Base-by-base conservation (phyloP, 2,329 filamentous ascomycete species). In the Colletotrichum chlorophyti region DNA sequence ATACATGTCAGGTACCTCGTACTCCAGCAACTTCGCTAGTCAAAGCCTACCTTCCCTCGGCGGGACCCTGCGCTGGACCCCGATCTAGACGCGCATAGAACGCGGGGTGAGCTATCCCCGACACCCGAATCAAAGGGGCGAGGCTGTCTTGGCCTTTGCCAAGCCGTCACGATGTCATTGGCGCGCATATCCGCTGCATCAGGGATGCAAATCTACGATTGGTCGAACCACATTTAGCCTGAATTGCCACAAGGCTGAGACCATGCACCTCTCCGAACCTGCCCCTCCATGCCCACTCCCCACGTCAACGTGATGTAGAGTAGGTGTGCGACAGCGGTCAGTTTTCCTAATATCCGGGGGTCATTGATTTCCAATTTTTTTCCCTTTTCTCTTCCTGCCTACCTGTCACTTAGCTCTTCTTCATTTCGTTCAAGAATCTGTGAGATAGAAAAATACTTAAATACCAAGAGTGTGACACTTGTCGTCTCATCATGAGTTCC, bases 261-360 rank as follows among this genome's bases (percentile, higher is more conserved):
- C 21, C 24, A 31, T 41, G 47, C 53, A 60, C 53, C 58, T 52
- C 27, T 52, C 53, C 53, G 17, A 57, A 37, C 14, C 31, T 46
- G 53, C 53, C 53, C 52, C 53, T 58, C 53, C 45, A 51, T 42
- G 35, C 41, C 52, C 47, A 41, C 53, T 34, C 53, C 58, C 58
- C 58, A 58, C 58, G 53, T 58, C 43, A 58, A 45, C n/a, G 48
- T 58, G 53, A 61, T 61, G 53, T 53, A 46, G 34, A 34, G 29
- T 35, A 24, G n/a, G 40, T 40, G 47, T 9, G 17, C 21, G 19
- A 42, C 50, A 41, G 37, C 38, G 45, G 45, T 27, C 32, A 60
- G 57, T 38, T 50, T 59, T 32, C 17, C 51, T 31, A 21, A 49
- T 38, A 55, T 14, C 26, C 43, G 38, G 15, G 32, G 40, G 37